phyloP scores from a whole-genome alignment of 108 stramenopile genomes.

The Cyclotella kingstonii region DNA sequence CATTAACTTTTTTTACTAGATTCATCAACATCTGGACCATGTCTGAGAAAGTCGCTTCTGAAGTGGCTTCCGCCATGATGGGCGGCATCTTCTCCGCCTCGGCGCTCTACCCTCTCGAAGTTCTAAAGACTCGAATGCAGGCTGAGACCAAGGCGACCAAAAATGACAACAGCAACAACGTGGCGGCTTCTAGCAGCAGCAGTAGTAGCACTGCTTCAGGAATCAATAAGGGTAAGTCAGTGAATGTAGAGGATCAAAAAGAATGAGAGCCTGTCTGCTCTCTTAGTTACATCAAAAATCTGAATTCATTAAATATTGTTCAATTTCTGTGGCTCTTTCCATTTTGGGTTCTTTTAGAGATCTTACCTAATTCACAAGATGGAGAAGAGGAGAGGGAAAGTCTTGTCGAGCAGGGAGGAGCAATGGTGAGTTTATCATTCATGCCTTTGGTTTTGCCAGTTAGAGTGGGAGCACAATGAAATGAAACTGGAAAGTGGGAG shows the following conservation, averaged over 20 bases:
- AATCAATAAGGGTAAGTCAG: too few relatives aligned
- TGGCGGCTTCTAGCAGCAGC: background rate
- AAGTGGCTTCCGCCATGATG: constrained; percentile 64
- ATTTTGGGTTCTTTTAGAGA: too few relatives aligned
- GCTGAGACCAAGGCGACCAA: constrained; percentile 40
- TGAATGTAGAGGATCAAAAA: background rate
- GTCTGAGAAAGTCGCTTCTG: constrained; percentile 41
- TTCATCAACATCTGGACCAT: too few relatives aligned
- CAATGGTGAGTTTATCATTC: background rate
- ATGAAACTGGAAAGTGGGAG: too few relatives aligned
- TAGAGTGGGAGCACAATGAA: too few relatives aligned
- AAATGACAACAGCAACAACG: background rate
- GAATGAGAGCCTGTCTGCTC: background rate
- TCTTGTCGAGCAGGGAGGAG: constrained; percentile 14
- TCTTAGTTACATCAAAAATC: background rate
- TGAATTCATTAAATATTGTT: too few relatives aligned
- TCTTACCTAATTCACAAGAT: constrained; percentile 7
- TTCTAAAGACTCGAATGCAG: constrained; percentile 82
- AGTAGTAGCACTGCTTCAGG: background rate
- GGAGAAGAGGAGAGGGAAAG: constrained; percentile 19
- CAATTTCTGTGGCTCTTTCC: too few relatives aligned
- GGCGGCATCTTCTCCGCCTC: constrained; percentile 73
- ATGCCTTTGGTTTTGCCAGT: background rate
- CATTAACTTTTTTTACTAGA: too few relatives aligned
- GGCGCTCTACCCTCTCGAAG: constrained; percentile 79